phyloP scores from a whole-genome alignment of 345 rosid species.

The Euphorbia lathyris region DNA sequence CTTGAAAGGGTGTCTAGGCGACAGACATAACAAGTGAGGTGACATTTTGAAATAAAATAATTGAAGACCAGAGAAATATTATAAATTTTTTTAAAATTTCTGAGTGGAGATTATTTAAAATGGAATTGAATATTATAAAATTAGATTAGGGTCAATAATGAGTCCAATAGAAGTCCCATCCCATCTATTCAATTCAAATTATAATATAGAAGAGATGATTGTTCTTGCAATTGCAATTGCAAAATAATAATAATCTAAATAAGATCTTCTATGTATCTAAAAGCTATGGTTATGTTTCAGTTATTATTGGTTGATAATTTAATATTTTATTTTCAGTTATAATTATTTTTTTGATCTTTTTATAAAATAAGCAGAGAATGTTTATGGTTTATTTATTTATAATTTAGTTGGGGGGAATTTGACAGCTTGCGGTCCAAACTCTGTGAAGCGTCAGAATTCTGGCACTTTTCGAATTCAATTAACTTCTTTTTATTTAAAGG shows the following conservation, averaged over 20 bases:
- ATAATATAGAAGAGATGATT: too few relatives aligned
- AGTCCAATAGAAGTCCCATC: neutral
- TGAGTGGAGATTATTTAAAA: too few relatives aligned
- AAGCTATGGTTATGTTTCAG: too few relatives aligned
- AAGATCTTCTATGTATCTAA: neutral
- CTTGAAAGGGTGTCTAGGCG: neutral
- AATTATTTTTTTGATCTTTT: neutral
- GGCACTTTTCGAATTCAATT: conserved; percentile 10
- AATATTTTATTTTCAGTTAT: neutral
- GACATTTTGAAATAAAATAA: neutral
- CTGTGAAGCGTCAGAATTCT: neutral
- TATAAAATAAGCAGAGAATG: neutral
- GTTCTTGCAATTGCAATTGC: too few relatives aligned
- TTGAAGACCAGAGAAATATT: too few relatives aligned
- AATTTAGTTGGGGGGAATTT: neutral
- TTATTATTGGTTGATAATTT: neutral
- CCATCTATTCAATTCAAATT: too few relatives aligned
- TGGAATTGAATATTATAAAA: too few relatives aligned
- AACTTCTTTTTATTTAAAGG: neutral
- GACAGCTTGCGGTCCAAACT: conserved; percentile 1
- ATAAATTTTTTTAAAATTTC: too few relatives aligned
- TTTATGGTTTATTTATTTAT: neutral
- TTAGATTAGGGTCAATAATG: neutral
- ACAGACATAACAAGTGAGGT: neutral
- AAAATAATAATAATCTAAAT: neutral